phyloP scores from a whole-genome alignment of 345 rosid genomes.

The Gossypium bickii region DNA sequence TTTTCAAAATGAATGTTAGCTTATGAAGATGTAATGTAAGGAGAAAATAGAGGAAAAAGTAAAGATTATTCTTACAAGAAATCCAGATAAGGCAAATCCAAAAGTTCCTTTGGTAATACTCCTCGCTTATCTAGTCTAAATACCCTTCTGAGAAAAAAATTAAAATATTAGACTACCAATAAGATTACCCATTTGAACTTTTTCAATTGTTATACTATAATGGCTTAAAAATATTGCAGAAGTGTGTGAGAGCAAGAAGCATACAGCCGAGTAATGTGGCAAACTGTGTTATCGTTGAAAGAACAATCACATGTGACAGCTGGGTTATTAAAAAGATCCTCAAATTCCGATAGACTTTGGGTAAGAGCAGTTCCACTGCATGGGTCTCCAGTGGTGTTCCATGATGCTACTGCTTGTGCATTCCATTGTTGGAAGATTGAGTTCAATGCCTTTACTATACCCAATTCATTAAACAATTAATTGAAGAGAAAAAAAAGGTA shows the following conservation, averaged over 20 bases:
- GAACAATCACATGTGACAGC: slow-evolving; percentile 58
- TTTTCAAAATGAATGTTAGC: not conserved
- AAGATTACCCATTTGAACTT: no score
- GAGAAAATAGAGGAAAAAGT: not conserved
- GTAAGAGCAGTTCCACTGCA: slow-evolving; percentile 45
- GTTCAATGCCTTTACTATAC: slow-evolving; percentile 39
- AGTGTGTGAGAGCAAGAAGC: slow-evolving; percentile 1
- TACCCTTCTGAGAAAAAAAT: slow-evolving; percentile 24
- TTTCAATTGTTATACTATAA: no score
- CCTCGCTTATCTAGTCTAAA: slow-evolving; percentile 18
- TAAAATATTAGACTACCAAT: not conserved
- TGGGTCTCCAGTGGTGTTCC: slow-evolving; percentile 52
- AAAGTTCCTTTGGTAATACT: slow-evolving; percentile 29
- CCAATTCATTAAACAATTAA: no score
- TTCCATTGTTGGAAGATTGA: slow-evolving; percentile 46
- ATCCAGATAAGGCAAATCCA: slow-evolving; percentile 24
- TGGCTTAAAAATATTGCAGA: no score
- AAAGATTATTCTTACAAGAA: not conserved
- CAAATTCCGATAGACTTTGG: slow-evolving; percentile 16
- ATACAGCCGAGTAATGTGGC: slow-evolving; percentile 12
- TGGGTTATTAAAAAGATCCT: slow-evolving; percentile 27
- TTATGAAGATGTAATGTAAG: not conserved
- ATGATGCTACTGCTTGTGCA: slow-evolving; percentile 19
- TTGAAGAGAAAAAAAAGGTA: not conserved
- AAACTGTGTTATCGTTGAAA: slow-evolving; percentile 20